phyloP scores from a whole-genome alignment of 2,329 filamentous ascomycete species.

The Fusarium bactridioides region DNA sequence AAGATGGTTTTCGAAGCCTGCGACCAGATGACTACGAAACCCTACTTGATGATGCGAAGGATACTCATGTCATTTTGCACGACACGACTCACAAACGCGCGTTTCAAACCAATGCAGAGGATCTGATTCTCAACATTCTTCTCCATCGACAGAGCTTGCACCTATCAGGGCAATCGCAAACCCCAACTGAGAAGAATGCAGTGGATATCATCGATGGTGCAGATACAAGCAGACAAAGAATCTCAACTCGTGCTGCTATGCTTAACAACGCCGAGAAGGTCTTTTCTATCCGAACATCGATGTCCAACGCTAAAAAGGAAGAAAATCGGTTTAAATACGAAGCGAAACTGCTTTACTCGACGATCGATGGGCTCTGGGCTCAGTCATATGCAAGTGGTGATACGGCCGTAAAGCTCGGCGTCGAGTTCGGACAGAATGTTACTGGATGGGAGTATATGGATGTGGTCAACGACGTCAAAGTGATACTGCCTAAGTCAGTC shows the following conservation, averaged over 20 bases:
- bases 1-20: background rate
- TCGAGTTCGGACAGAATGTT: background rate
- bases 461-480: background rate
- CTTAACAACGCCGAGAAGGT: background rate
- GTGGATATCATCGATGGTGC: background rate
- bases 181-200: fast-evolving
- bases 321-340: background rate
- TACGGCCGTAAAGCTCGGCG: background rate
- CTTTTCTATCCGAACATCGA: background rate
- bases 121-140: background rate
- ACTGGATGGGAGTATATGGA: background rate
- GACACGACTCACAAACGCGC: background rate
- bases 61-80: background rate
- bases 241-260: background rate
- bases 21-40: background rate
- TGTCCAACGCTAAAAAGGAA: background rate
- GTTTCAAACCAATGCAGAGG: background rate
- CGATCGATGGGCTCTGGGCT: background rate
- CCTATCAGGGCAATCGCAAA: background rate
- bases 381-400: background rate
- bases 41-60: background rate
- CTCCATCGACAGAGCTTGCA: background rate
- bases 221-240: background rate
- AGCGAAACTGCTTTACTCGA: background rate
- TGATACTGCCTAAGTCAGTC: background rate